Evolutionary conservation across 2,329 filamentous ascomycete genomes (phyloP).

Genomic region (Trichoderma guizhouense): DNA sequence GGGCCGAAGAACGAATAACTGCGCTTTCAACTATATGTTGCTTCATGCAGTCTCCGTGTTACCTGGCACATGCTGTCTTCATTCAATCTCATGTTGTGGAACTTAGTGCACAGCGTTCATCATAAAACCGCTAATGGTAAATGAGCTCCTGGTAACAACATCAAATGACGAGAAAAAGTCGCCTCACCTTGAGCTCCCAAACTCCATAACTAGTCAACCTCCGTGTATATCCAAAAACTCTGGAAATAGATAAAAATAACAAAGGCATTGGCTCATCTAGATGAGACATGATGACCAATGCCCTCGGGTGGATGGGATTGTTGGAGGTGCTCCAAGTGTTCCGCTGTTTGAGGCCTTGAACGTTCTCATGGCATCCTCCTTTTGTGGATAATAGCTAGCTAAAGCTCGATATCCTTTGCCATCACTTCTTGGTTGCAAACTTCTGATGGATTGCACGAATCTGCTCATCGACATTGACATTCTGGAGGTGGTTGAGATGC

Average conservation of each 20-base stretch:
- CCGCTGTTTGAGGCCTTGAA: too few relatives aligned
- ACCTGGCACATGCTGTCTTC: neutral
- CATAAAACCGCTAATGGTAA: slow-evolving; percentile 10
- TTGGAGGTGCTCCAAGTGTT: too few relatives aligned
- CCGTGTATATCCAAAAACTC: neutral
- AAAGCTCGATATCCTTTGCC: neutral
- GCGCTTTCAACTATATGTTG: neutral
- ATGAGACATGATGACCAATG: neutral
- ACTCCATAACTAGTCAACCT: neutral
- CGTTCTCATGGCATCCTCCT: neutral
- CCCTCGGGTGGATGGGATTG: neutral
- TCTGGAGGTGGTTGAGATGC: slow-evolving; percentile 58
- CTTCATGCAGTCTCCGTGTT: neutral
- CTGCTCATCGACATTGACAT: slow-evolving; percentile 80
- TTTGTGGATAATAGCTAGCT: neutral
- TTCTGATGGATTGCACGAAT: slow-evolving; percentile 63
- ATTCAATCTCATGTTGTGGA: neutral
- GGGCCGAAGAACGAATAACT: neutral
- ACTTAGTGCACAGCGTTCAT: neutral
- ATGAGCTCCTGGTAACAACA: slow-evolving; percentile 13
- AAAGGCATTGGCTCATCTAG: neutral
- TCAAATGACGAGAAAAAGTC: slow-evolving; percentile 5
- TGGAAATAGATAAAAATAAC: neutral
- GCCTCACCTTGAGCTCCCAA: slow-evolving; percentile 18
- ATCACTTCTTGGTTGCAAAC: slow-evolving; percentile 42